Evolutionary conservation across 129 eudicot species (phyloP).

Genomic region (Pittosporum tobira): DNA sequence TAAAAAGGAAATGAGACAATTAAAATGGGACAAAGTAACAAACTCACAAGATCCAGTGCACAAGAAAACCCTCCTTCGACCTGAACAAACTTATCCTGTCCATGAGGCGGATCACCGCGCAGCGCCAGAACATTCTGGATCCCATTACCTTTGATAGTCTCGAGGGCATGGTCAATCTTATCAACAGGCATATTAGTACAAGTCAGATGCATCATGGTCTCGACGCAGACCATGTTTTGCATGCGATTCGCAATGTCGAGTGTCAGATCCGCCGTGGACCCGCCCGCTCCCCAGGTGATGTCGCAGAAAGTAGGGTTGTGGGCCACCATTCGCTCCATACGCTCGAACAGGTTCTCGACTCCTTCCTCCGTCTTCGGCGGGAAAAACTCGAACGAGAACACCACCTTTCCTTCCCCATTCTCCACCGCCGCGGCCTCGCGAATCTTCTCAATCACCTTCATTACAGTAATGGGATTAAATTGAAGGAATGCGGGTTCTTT

Average conservation of each 20-base stretch:
- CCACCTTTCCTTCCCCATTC: slow-evolving; percentile 33
- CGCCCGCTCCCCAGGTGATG: slow-evolving; percentile 99
- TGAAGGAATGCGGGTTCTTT: no score
- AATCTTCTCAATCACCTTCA: slow-evolving; percentile 96
- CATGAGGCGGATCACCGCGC: slow-evolving; percentile 97
- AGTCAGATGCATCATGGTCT: slow-evolving; percentile 97
- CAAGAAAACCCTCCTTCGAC: slow-evolving; percentile 92
- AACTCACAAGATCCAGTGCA: slow-evolving; percentile 77
- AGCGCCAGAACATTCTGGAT: slow-evolving; percentile 93
- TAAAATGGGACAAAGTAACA: not conserved
- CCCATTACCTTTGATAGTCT: slow-evolving; percentile 65
- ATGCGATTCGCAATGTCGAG: slow-evolving; percentile 83
- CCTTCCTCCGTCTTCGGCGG: slow-evolving; percentile 99
- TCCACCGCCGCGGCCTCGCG: slow-evolving; percentile 35
- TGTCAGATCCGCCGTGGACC: slow-evolving; percentile 90
- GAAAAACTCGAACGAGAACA: slow-evolving; percentile 91
- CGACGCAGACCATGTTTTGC: slow-evolving; percentile 97
- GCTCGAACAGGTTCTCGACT: slow-evolving; percentile 78
- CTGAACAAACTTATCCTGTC: slow-evolving; percentile 94
- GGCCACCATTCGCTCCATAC: slow-evolving; percentile 96
- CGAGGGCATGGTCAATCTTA: slow-evolving; percentile 82
- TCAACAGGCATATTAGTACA: slow-evolving; percentile 97
- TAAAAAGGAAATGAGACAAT: not conserved
- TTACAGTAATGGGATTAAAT: slow-evolving; percentile 16
- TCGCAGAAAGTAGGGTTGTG: slow-evolving; percentile 91